Evolutionary conservation across 2,329 filamentous ascomycete species (phyloP), one percentile per base, ranked within the genome.

Genomic region (Colletotrichum gigasporum): DNA sequence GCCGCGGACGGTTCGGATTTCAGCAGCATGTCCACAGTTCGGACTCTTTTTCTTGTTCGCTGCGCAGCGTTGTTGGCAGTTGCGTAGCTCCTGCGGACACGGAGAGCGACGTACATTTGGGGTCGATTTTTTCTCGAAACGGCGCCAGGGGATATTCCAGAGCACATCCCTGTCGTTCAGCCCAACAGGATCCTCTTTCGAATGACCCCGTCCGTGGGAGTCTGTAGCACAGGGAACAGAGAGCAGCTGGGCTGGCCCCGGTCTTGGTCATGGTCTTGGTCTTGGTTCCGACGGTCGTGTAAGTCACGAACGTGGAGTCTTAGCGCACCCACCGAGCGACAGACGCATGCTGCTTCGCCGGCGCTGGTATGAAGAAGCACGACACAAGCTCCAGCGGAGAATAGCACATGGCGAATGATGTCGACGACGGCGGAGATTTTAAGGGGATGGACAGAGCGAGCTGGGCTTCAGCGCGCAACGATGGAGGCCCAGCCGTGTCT

Each of bases 101-200:
- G 44, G 35, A 24, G 30, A 52, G 48, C 54, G 30, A 65, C n/a
- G n/a, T n/a, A n/a, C 44, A 45, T 44, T 59, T 66, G 64, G 61
- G 54, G 42, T 60, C 30, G 61, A 63, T 41, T 63, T 65, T 50
- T 62, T 48, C 24, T 56, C 34, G 41, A 61, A 50, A 53, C 22
- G 26, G 50, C 50, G 20, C 34, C 63, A 57, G 34, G 62, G 48
- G 16, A 48, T 26, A 30, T 47, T 37, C 41, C 16, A 39, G 30
- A 42, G 32, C 22, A 12, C 14, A 68, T 54, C 67, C 68, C 59
- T 66, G 68, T 66, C 55, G 16, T 67, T 67, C 65, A 69, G 67
- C 67, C 62, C 51, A 56, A 22, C 50, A 67, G 54, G 56, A 56
- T 63, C 35, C 26, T 65, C 56, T 16, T 35, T 61, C n/a, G 44